These are phyloP conservation scores for Trametes sanguinea DNA, from an alignment of 768 basidiomycete species.

Conservation along the genomic window DNA sequence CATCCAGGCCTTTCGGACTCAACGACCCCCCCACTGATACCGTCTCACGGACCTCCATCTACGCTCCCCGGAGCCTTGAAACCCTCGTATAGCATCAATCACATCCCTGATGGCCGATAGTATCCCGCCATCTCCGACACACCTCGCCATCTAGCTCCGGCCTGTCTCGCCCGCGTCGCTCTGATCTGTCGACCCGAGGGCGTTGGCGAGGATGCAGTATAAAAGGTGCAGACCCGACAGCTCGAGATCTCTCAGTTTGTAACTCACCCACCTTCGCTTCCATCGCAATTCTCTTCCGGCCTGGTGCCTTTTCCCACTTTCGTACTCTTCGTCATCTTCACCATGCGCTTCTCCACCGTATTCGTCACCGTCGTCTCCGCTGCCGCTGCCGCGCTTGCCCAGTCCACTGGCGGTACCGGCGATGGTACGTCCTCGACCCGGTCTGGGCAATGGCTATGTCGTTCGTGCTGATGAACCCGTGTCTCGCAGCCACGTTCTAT, in stretches of 20 bases:
- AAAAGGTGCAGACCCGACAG: slow-evolving; percentile 3
- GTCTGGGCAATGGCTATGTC: background rate
- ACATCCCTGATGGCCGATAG: no score
- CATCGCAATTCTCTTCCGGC: slow-evolving; percentile 16
- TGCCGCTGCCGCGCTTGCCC: slow-evolving; percentile 8
- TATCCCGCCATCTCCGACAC: no score
- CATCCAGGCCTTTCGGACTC: no score
- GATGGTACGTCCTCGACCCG: slow-evolving; percentile 11
- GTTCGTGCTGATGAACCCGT: no score
- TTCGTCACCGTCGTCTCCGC: slow-evolving; percentile 13
- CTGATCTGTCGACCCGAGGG: no score
- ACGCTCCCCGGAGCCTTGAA: no score
- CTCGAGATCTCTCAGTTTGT: slow-evolving; percentile 16
- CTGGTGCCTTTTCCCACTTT: slow-evolving; percentile 12
- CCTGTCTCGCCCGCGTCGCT: background rate
- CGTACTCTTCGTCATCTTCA: slow-evolving; percentile 15
- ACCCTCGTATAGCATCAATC: no score
- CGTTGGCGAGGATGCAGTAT: background rate
- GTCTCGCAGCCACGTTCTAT: slow-evolving; percentile 35
- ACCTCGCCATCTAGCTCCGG: background rate
- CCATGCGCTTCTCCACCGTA: slow-evolving; percentile 21
- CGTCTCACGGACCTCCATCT: no score
- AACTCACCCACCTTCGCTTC: slow-evolving; percentile 24
- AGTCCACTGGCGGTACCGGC: slow-evolving; percentile 12
- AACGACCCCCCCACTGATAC: no score